phyloP scores from a whole-genome alignment of 2,329 filamentous ascomycete genomes.

The Botrytis pseudocinerea region DNA sequence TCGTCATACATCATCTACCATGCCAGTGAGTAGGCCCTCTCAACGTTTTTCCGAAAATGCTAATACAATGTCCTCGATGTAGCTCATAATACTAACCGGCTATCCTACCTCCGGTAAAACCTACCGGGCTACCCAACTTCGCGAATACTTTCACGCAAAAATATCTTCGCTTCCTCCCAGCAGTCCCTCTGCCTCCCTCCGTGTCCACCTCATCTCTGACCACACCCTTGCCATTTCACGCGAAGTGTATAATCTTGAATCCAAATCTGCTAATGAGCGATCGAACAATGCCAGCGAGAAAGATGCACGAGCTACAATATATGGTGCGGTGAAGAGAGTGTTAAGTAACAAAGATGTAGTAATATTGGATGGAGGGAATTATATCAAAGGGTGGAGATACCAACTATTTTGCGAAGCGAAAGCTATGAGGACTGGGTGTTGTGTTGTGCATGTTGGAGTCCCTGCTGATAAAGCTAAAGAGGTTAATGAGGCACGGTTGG shows the following conservation, averaged over 20 bases:
- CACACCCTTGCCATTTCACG: conserved; percentile 69
- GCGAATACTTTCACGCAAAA: conserved; percentile 63
- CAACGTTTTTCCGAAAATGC: neutral
- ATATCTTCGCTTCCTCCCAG: conserved; percentile 40
- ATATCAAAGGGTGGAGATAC: conserved; percentile 89
- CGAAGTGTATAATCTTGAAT: conserved; percentile 67
- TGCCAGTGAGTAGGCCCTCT: conserved; percentile 15
- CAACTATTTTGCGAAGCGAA: conserved; percentile 85
- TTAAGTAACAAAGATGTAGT: conserved; percentile 74
- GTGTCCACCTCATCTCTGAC: conserved; percentile 74
- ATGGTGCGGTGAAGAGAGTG: conserved; percentile 75
- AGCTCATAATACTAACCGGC: conserved; percentile 69
- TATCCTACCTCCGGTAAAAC: conserved; percentile 70
- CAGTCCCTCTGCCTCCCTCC: conserved; percentile 47
- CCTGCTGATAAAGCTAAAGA: conserved; percentile 51
- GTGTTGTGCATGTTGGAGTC: conserved; percentile 68
- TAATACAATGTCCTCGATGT: neutral
- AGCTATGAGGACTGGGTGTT: conserved; percentile 72
- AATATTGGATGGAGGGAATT: conserved; percentile 78
- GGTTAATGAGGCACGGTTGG: conserved; percentile 62
- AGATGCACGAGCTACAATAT: conserved; percentile 74
- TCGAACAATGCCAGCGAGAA: conserved; percentile 77
- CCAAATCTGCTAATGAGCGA: conserved; percentile 59
- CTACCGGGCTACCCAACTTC: conserved; percentile 64
- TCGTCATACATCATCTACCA: conserved; percentile 12